Conservation (phyloP, 306 rosid genomes). For the Cyclanthera cordifolia region DNA sequence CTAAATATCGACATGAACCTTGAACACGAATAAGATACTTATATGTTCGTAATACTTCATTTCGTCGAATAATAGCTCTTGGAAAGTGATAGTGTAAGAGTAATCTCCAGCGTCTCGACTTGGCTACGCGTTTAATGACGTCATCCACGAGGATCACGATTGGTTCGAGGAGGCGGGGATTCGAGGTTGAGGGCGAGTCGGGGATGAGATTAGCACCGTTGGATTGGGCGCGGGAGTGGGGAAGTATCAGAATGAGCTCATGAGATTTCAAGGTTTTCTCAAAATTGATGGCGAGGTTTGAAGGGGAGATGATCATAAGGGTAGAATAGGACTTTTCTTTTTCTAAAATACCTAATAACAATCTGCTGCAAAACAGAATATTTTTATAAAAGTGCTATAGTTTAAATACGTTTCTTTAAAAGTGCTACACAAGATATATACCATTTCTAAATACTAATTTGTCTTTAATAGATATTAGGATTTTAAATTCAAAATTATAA, state of each 20-base stretch:
- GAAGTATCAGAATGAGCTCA: conserved; percentile 89
- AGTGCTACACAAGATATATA: no score
- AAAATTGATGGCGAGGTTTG: conserved; percentile 78
- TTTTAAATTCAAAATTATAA: no score
- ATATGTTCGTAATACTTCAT: conserved; percentile 62
- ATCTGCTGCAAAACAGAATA: no score
- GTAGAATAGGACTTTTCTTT: no score
- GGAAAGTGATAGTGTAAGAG: conserved; percentile 75
- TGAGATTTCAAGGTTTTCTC: conserved; percentile 55
- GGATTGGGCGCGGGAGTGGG: conserved; percentile 68
- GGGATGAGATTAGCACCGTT: conserved; percentile 45
- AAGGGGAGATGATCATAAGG: conserved; percentile 80
- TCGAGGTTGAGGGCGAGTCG: conserved; percentile 54
- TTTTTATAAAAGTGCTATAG: no score
- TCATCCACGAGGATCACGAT: conserved; percentile 78
- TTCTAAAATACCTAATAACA: no score
- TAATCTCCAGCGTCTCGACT: conserved; percentile 57
- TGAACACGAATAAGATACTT: no score
- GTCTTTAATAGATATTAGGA: no score
- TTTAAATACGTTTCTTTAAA: no score
- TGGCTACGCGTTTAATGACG: conserved; percentile 76
- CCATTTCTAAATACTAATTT: no score
- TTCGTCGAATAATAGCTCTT: conserved; percentile 66
- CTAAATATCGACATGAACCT: no score
- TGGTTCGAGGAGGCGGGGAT: conserved; percentile 29